Conservation (phyloP, 2,329 filamentous ascomycete genomes). For the Hortaea sp. region DNA sequence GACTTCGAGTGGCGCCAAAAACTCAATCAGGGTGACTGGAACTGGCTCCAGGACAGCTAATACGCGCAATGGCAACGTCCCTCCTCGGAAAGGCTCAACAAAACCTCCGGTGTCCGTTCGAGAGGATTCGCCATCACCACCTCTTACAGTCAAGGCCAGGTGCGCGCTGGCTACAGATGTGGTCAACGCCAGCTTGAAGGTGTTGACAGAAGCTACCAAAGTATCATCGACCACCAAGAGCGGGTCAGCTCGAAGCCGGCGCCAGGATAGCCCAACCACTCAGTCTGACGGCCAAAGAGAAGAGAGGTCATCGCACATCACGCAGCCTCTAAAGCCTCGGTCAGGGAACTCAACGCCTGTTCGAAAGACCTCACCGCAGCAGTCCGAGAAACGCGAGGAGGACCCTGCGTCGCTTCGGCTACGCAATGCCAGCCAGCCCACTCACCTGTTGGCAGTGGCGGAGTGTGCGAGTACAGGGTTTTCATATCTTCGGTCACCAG, state of each 20-base stretch:
- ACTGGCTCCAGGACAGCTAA: not conserved
- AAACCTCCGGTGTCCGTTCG: slow-evolving; percentile 25
- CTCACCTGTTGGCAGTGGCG: slow-evolving; percentile 41
- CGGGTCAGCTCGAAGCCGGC: not conserved
- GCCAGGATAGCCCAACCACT: not conserved
- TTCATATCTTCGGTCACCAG: slow-evolving; percentile 49
- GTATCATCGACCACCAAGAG: slow-evolving; percentile 2
- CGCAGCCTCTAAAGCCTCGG: slow-evolving; percentile 25
- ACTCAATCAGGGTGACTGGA: too few species aligned
- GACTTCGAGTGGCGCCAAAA: too few species aligned
- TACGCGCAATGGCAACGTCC: not conserved
- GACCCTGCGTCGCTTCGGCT: not conserved
- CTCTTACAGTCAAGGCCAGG: slow-evolving; percentile 49
- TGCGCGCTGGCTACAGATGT: slow-evolving; percentile 61
- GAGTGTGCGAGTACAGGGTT: slow-evolving; percentile 64
- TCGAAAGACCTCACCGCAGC: slow-evolving; percentile 15
- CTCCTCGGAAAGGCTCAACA: not conserved
- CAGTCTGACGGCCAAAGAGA: not conserved
- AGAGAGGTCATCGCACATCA: too few species aligned
- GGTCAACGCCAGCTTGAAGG: slow-evolving; percentile 60
- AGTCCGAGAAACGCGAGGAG: not conserved
- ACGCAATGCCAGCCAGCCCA: not conserved
- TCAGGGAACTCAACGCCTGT: slow-evolving; percentile 42
- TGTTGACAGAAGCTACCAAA: slow-evolving; percentile 57
- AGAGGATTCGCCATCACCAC: slow-evolving; percentile 21